Evolutionary conservation across 257 asterid species (phyloP), one percentile per base, ranked within the genome.

Genomic region (Solanum chilense): DNA sequence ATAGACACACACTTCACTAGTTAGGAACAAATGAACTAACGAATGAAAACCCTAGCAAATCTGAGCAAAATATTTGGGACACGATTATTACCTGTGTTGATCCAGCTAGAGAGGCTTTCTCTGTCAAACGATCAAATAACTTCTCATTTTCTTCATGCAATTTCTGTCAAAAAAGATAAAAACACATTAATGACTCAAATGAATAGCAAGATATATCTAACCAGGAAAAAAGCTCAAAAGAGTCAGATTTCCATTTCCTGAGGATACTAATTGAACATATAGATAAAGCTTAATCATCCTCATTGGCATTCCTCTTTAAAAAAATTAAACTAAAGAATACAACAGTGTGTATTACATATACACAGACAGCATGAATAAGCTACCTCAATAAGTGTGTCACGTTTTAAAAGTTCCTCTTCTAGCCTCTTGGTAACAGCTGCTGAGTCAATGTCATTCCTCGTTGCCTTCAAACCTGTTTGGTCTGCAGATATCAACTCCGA

Each of bases 301-400:
- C 44, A 18, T 29, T 10, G 45, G 3, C 41, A 29, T 29, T 81
- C 85, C 85, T 81, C 83, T 81, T 29, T 29, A 29, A 49, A 20
- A 10, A 31, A 47, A 49, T 29, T 27, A 29, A 81, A 49, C 69
- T 29, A 29, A 81, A 81, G 85, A 81, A 81, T 29, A 47, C 69
- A 81, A 49, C 14, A 33, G 45, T 41, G 56, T 16, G 42, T 49
- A 80, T 29, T 10, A 29, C 42, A 27, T 80, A 80, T 29, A 49
- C 41, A 81, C 31, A 73, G 69, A 73, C 47, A 47, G 71, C 58
- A 33, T 73, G 49, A 71, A 56, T 49, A 58, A 82, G 87, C 73
- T 89, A 97, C 99, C 99, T 97, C 99, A 89, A 97, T 97, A 90
- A 97, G 98, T 87, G 98, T 92, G 91, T 97, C 99, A 87, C 99